A percentile compares a stretch with the other conserved stretches of the same genome.
These are phyloP conservation scores for Diaporthe caulivora DNA, from an alignment of 2,329 filamentous ascomycete genomes.

Conservation along the genomic window DNA sequence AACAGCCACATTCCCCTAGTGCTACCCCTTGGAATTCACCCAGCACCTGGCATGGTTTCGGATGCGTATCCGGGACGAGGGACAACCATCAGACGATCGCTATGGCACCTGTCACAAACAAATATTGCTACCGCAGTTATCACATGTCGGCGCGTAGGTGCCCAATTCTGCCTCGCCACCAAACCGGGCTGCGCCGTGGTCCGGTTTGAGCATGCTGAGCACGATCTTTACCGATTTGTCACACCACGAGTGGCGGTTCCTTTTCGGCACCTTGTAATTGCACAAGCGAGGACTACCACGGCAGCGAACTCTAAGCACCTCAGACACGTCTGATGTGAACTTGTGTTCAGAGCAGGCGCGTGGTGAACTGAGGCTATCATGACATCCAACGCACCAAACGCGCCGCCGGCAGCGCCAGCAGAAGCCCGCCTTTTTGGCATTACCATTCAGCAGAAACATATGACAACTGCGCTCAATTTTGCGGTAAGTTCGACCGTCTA, in stretches of 20 bases:
- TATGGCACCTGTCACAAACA: conserved; percentile 20
- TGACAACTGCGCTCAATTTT: conserved; percentile 18
- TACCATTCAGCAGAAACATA: conserved; percentile 20
- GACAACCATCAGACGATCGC: conserved; percentile 14
- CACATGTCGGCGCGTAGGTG: conserved; percentile 2
- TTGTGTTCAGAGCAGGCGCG: neutral
- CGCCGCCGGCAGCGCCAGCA: neutral
- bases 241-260: neutral
- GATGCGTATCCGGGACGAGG: conserved; percentile 19
- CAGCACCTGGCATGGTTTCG: conserved; percentile 25
- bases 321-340: neutral
- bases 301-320: neutral
- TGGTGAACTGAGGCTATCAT: conserved; percentile 17
- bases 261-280: neutral
- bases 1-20: conserved; percentile 15
- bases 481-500: neutral
- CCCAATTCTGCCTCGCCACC: conserved; percentile 11
- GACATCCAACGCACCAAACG: conserved; percentile 3
- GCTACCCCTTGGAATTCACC: neutral
- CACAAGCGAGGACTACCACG: neutral
- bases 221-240: neutral
- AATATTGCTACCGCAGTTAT: neutral
- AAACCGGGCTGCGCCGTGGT: conserved; percentile 14
- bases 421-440: conserved; percentile 7
- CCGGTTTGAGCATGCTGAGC: conserved; percentile 21